phyloP scores from a whole-genome alignment of 1,284 basidiomycete species.

The Taiwanofungus camphoratus region DNA sequence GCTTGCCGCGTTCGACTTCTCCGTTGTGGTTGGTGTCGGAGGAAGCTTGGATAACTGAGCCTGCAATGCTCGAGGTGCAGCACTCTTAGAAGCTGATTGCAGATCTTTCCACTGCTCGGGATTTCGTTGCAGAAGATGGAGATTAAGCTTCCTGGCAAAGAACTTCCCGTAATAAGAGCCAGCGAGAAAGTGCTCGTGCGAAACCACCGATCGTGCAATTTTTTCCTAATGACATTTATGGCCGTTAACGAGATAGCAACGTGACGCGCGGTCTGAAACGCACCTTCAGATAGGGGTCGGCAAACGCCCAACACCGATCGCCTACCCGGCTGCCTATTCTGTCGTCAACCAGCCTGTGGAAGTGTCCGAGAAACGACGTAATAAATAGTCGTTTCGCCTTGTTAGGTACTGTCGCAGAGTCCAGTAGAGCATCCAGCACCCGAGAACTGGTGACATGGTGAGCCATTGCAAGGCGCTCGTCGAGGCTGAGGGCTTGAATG shows the following conservation, averaged over 20 bases:
- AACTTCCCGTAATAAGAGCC: slow-evolving; percentile 83
- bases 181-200: slow-evolving; percentile 64
- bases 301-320: slow-evolving; percentile 81
- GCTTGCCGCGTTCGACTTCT: neutral
- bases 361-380: slow-evolving; percentile 70
- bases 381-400: slow-evolving; percentile 72
- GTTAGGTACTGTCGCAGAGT: slow-evolving; percentile 58
- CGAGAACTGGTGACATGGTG: slow-evolving; percentile 75
- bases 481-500: slow-evolving; percentile 51
- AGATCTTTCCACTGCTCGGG: slow-evolving; percentile 79
- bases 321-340: slow-evolving; percentile 84
- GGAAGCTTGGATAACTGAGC: neutral
- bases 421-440: slow-evolving; percentile 74
- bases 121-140: slow-evolving; percentile 72
- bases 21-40: neutral
- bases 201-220: slow-evolving; percentile 74
- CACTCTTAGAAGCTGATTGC: slow-evolving; percentile 32
- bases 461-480: slow-evolving; percentile 62
- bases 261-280: slow-evolving; percentile 14
- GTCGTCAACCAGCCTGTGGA: slow-evolving; percentile 76
- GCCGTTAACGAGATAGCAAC: neutral
- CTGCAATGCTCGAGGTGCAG: too few relatives aligned
- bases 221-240: slow-evolving; percentile 63
- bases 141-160: slow-evolving; percentile 73
- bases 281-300: slow-evolving; percentile 88